These are phyloP conservation scores for Boletus sp. DNA, from an alignment of 768 basidiomycete genomes.

Conservation along the genomic window DNA sequence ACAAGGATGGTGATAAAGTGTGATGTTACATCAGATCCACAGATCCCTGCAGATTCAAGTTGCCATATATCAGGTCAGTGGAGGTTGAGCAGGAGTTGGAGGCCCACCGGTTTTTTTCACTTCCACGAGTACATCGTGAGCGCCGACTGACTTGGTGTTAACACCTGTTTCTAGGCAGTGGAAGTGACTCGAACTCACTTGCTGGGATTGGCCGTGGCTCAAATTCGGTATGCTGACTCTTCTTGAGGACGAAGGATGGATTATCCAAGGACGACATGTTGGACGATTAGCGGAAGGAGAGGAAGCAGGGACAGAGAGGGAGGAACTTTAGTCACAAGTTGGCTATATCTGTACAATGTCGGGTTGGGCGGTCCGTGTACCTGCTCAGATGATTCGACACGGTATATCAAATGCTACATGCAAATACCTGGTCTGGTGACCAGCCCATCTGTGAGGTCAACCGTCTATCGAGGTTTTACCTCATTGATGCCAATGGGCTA, in stretches of 20 bases:
- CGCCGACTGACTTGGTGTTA: slow-evolving; percentile 45
- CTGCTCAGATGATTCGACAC: slow-evolving; percentile 1
- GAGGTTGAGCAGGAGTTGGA: not conserved
- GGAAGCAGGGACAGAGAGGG: not conserved
- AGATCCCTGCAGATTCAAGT: slow-evolving; percentile 59
- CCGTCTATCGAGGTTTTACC: too few species aligned
- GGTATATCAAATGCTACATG: not conserved
- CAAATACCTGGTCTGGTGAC: not conserved
- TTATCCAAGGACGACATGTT: slow-evolving; percentile 61
- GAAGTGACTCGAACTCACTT: slow-evolving; percentile 38
- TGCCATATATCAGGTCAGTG: slow-evolving; percentile 9
- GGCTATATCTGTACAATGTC: not conserved
- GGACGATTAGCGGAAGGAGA: not conserved
- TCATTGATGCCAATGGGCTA: too few species aligned
- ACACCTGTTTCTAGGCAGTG: not conserved
- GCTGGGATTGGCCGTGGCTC: slow-evolving; percentile 77
- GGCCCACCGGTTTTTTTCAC: slow-evolving; percentile 88
- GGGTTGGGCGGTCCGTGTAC: slow-evolving; percentile 6
- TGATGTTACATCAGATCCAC: slow-evolving; percentile 76
- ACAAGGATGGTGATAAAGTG: not conserved
- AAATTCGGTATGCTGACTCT: slow-evolving; percentile 63
- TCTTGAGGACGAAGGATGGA: slow-evolving; percentile 74
- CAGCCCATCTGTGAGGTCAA: not conserved
- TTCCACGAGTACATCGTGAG: slow-evolving; percentile 79
- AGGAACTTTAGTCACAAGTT: not conserved